These are phyloP conservation scores for Penicillium corylophilum DNA, from an alignment of 2,329 filamentous ascomycete species.

Conservation along the genomic window DNA sequence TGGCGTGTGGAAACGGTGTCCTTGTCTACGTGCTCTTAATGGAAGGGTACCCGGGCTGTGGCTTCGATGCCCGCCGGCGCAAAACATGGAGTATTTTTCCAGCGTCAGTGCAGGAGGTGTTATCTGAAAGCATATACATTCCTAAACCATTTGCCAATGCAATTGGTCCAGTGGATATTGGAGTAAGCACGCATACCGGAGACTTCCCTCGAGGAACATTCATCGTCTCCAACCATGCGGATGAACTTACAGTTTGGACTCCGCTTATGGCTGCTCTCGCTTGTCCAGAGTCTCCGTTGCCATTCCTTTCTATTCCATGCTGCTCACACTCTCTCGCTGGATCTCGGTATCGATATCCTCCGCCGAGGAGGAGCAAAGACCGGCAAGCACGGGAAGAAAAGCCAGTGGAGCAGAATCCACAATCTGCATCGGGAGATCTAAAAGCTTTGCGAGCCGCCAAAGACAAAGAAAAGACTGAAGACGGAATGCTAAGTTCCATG, in stretches of 20 bases:
- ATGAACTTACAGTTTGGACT: conserved; percentile 95
- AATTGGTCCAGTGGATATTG: conserved; percentile 13
- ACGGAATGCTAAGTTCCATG: conserved; percentile 58
- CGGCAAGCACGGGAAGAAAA: conserved; percentile 46
- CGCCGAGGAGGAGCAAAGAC: conserved; percentile 19
- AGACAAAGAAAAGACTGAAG: conserved; percentile 27
- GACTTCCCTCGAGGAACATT: conserved; percentile 74
- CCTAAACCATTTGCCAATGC: conserved; percentile 50
- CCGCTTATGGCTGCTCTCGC: conserved; percentile 74
- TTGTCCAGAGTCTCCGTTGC: conserved; percentile 58
- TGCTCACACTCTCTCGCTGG: conserved; percentile 88
- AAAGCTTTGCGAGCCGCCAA: conserved; percentile 40
- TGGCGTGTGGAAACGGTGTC: conserved; percentile 92
- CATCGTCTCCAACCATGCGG: conserved; percentile 94
- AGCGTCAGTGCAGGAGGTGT: conserved; percentile 44
- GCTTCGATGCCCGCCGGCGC: conserved; percentile 83
- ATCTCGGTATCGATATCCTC: conserved; percentile 60
- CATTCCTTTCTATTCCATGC: conserved; percentile 92
- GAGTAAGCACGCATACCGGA: conserved; percentile 49
- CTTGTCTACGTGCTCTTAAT: conserved; percentile 76
- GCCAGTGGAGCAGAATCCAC: conserved; percentile 13
- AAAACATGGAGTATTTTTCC: conserved; percentile 82
- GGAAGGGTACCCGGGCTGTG: conserved; percentile 83
- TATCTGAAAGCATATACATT: conserved; percentile 62
- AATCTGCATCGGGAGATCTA: conserved; percentile 42